Evolutionary conservation across 2,329 filamentous ascomycete species (phyloP).

Genomic region (Paecilomyces sp.): DNA sequence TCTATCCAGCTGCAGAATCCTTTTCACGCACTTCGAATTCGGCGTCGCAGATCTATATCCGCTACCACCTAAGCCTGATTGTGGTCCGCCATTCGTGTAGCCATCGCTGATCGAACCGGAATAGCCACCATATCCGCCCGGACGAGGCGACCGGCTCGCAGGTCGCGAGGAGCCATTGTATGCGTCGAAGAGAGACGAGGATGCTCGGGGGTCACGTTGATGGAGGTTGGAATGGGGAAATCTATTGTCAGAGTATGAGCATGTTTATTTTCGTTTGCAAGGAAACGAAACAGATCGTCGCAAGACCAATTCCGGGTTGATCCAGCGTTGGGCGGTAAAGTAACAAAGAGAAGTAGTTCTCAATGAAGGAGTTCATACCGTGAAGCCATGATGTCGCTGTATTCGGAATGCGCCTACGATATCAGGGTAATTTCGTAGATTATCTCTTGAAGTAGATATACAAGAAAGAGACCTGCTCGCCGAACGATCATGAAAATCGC

Average conservation of each 20-base stretch:
- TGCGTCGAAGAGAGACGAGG: conserved; percentile 68
- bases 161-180: conserved; percentile 51
- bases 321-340: not conserved
- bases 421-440: not conserved
- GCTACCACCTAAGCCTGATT: conserved; percentile 18
- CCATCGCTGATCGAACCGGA: conserved; percentile 3
- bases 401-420: not conserved
- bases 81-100: conserved; percentile 12
- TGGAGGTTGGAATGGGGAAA: conserved; percentile 63
- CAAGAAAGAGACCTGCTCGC: not conserved
- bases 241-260: conserved; percentile 34
- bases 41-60: conserved; percentile 59
- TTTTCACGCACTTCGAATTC: conserved; percentile 52
- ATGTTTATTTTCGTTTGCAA: not conserved
- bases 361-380: conserved; percentile 18
- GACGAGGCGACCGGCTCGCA: conserved; percentile 31
- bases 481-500: not conserved
- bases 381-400: conserved; percentile 22
- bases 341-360: not conserved
- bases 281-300: not conserved
- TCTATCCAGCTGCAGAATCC: not conserved
- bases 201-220: conserved; percentile 58
- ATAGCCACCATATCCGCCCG: conserved; percentile 47
- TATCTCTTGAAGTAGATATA: not conserved
- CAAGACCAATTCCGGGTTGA: not conserved